Evolutionary conservation across 345 rosid genomes (phyloP), one percentile per base, ranked within the genome.

Genomic region (Salix udensis): DNA sequence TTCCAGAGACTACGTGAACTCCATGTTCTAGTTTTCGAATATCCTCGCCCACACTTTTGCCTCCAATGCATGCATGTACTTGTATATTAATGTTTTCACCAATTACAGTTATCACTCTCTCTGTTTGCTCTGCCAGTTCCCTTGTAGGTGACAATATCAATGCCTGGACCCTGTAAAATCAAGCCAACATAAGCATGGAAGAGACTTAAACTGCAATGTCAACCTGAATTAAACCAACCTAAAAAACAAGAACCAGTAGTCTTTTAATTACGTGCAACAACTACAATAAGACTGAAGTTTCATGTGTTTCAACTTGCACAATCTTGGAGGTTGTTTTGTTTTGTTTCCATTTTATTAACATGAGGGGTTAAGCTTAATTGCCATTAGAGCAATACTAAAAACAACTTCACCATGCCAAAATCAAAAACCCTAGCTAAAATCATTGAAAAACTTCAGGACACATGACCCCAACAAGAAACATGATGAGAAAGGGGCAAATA

Each of bases 21-120:
- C 92, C 92, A 74, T 82, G 76, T 46, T 85, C 91, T 46, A 86
- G 78, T 83, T 96, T 96, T 77, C 96, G 88, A 30, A 96, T 96
- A 78, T 96, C 99, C 74, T 96, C 99, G 7, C 99, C 99, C 40
- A 96, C 90, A 80, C 99, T 96, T 86, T 93, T 93, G 50, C 99
- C 98, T 80, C 99, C 99, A 44, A 96, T 72, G 18, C 98, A 96
- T 0, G 97, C 88, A 77, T 96, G 98, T 16, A 91, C 97, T 83
- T 91, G 93, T 67, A 96, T 89, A 71, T 86, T 90, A 55, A 94
- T 87, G 70, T 85, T 83, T 77, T 84, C 84, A 58, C 98, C 99
- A 73, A 96, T 87, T 19, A 97, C 88, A 52, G 88, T 82, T 42
- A 92, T 93, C 28, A 91, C 93, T 78, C 85, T 90, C 90, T 92